Base-by-base conservation (phyloP, 768 basidiomycete species). In the Mycena indigotica region DNA sequence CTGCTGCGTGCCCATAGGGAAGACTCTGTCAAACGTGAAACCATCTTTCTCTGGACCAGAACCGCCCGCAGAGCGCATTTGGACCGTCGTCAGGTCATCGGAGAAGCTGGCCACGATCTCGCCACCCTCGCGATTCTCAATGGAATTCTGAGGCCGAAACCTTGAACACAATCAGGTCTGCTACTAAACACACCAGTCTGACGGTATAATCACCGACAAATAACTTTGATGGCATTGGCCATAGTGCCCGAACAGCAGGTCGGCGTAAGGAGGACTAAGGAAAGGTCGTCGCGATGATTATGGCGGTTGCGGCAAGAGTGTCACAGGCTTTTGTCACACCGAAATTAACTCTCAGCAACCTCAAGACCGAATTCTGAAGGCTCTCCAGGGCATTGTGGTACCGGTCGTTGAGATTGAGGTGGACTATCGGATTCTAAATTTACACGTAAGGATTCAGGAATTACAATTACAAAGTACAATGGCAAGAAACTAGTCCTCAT, bases 21-120 rank as follows among this genome's bases (percentile, higher is more conserved):
- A 99, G 21, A 96, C 94, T 61, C 95, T 83, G 73, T 99, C 97
- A 68, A 98, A 96, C 30, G 94, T 95, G 77, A 99, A 99, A 25
- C 96, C 96, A 79, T 95, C 91, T 78, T 87, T 96, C 79, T 97
- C 95, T 45, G 95, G 90, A 2, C 94, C 95, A 45, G 88, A 82
- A 56, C 83, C 80, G 62, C 84, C 80, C 32, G 85, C 79, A 38
- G 84, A 87, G 73, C 86, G 88, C 75, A 98, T 79, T 64, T 87
- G 80, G 52, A 91, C 92, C 2, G 91, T 91, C 66, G 89, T 88
- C 28, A 92, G 77, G 77, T 90, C 89, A 60, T 93, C 92, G 71
- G 87, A 87, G 73, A 96, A 95, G 62, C 86, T 78, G 41, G 95
- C 93, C 58, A 98, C 89, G 68, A 93, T 87, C 72, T 95, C 88